Evolutionary conservation across 495 filamentous ascomycete genomes (phyloP).

Genomic region (Glonium stellatum): DNA sequence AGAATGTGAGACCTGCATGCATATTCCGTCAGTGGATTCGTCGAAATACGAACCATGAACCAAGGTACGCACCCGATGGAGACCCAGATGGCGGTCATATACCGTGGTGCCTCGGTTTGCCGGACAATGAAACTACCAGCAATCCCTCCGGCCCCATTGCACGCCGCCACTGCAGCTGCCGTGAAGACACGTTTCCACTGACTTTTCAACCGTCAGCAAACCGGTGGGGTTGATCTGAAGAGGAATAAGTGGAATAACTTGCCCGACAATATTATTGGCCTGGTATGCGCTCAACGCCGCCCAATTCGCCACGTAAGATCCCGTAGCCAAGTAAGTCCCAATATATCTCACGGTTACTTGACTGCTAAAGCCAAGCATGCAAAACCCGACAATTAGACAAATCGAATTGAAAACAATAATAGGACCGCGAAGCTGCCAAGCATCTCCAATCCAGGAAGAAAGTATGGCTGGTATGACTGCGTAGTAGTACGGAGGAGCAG

Average conservation of each 20-base stretch:
- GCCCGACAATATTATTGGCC: slow-evolving; percentile 59
- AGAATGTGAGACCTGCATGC: slow-evolving; percentile 54
- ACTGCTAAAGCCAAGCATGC: slow-evolving; percentile 63
- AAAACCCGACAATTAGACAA: slow-evolving; percentile 63
- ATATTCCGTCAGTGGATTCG: neutral
- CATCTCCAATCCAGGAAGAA: slow-evolving; percentile 62
- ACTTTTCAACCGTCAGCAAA: slow-evolving; percentile 20
- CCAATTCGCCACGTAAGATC: slow-evolving; percentile 76
- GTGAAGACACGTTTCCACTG: slow-evolving; percentile 75
- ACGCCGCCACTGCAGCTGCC: slow-evolving; percentile 60
- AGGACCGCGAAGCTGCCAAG: slow-evolving; percentile 56
- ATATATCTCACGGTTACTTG: slow-evolving; percentile 66
- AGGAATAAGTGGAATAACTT: neutral
- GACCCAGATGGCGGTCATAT: slow-evolving; percentile 65
- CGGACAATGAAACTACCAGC: slow-evolving; percentile 70
- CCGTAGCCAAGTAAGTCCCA: slow-evolving; percentile 68
- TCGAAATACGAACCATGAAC: neutral
- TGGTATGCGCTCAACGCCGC: slow-evolving; percentile 68
- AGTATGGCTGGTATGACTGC: slow-evolving; percentile 63
- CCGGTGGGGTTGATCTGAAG: neutral
- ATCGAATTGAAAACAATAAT: slow-evolving; percentile 69
- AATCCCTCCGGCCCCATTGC: slow-evolving; percentile 69
- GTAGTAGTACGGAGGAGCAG: slow-evolving; percentile 72
- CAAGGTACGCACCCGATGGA: slow-evolving; percentile 51
- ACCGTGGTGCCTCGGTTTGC: slow-evolving; percentile 58